These are phyloP conservation scores for Lagenaria siceraria DNA, from an alignment of 306 rosid genomes.

Conservation along the genomic window DNA sequence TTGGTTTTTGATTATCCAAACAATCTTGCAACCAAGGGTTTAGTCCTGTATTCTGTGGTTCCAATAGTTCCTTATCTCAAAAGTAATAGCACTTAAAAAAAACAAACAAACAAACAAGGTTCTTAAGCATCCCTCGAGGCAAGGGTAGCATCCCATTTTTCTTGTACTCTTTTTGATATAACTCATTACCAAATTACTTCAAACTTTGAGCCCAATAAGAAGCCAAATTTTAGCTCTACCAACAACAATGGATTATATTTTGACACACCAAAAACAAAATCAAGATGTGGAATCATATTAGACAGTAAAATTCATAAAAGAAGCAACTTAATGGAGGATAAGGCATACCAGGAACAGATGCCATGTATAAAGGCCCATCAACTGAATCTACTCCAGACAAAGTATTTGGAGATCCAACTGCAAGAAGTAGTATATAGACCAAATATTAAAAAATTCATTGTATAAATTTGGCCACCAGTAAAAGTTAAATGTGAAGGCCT, in stretches of 20 bases:
- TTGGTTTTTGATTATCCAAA: neutral
- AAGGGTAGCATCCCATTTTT: neutral
- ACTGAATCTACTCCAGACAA: conserved; percentile 24
- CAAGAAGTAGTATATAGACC: conserved; percentile 20
- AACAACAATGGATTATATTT: neutral
- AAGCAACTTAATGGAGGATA: neutral
- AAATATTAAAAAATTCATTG: neutral
- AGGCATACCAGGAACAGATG: conserved; percentile 51
- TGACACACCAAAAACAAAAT: neutral
- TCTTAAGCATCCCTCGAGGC: neutral
- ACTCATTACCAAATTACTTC: neutral
- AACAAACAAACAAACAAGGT: neutral
- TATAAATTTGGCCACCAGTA: neutral
- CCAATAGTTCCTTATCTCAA: neutral
- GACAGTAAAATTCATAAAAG: neutral
- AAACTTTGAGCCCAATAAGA: neutral
- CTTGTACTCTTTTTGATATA: neutral
- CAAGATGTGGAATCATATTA: neutral
- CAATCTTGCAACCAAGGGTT: neutral
- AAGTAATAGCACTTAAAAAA: neutral
- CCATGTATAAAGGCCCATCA: conserved; percentile 29
- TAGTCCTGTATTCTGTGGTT: neutral
- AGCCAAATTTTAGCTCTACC: neutral
- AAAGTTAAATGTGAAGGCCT: conserved; percentile 18
- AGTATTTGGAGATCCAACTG: conserved; percentile 41